Base-by-base conservation (phyloP, 345 rosid genomes). In the Physaria fendleri region DNA sequence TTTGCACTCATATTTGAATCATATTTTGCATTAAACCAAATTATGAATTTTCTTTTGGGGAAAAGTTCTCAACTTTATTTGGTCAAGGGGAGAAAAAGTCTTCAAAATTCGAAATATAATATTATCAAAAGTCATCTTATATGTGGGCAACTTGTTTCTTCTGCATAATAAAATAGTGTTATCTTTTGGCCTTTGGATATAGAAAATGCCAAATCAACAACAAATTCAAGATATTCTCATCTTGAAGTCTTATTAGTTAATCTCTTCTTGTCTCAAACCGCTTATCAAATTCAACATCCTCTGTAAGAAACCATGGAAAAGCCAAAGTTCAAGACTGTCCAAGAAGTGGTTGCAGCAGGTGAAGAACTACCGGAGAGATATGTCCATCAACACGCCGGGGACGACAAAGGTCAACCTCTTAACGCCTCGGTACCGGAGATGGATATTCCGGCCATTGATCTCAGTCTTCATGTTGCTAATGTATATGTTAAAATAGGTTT, bases 391-490 rank as follows among this genome's bases (percentile, higher is more conserved):
- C 75, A 73, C 37, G 59, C 54, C 18, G 56, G 51, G 9, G 71
- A 35, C 7, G 74, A 21, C 15, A 28, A 25, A 64, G 5, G 21
- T 38, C 64, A 66, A 44, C 56, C 49, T 1, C 66, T 65, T 2
- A 66, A 68, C 35, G 38, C 30, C 37, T 52, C 68, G 4, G 71
- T 75, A 16, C 84, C 85, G 0, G 62, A 72, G 53, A 28, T 51
- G 62, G 80, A 77, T 14, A 59, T 79, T 54, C 89, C 85, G 14
- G 69, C 59, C 17, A 68, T 87, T 17, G 88, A 87, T 75, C 60
- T 87, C 18, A 41, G 66, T 57, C 78, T 73, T 25, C 85, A n/a
- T n/a, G n/a, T n/a, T n/a, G n/a, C n/a, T n/a, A n/a, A n/a, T n/a
- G n/a, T n/a, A n/a, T n/a, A n/a, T n/a, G n/a, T n/a, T n/a, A n/a